phyloP scores from a whole-genome alignment of 768 basidiomycete species.

The Tylopilus rubrobrunneus region DNA sequence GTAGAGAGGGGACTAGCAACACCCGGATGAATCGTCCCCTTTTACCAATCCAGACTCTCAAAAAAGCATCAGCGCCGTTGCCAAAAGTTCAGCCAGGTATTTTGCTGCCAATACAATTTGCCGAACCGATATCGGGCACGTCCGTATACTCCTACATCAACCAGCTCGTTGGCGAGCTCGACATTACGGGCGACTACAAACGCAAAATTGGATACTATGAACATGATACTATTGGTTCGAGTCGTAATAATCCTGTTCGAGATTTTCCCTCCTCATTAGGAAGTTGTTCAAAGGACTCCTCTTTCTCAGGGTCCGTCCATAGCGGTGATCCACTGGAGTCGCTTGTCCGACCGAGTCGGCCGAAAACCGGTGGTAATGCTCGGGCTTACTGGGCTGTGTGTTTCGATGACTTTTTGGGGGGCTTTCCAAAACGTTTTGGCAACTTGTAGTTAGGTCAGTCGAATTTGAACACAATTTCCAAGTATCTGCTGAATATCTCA shows the following conservation, averaged over 20 bases:
- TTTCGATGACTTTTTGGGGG: constrained; percentile 71
- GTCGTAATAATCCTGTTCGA: too few species aligned
- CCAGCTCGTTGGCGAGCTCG: constrained; percentile 34
- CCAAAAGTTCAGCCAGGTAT: constrained; percentile 39
- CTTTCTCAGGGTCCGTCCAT: not conserved
- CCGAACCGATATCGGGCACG: constrained; percentile 36
- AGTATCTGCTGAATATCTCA: too few species aligned
- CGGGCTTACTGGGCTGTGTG: constrained; percentile 57
- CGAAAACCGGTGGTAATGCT: constrained; percentile 68
- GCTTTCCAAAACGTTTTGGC: constrained; percentile 63
- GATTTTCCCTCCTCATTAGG: too few species aligned
- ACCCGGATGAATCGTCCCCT: not conserved
- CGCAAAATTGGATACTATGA: too few species aligned
- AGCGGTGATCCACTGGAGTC: constrained; percentile 49
- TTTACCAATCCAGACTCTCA: not conserved
- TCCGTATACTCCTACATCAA: constrained; percentile 50
- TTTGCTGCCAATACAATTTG: constrained; percentile 31
- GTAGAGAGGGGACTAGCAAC: not conserved
- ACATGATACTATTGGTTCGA: too few species aligned
- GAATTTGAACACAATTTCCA: too few species aligned
- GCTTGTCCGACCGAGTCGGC: constrained; percentile 66
- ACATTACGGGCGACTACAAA: constrained; percentile 24
- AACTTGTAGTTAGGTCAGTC: constrained; percentile 44
- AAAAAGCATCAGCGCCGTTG: constrained; percentile 27
- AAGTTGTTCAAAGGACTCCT: too few species aligned